Evolutionary conservation across 2,329 filamentous ascomycete species (phyloP).

Genomic region (Fusarium pseudograminearum): DNA sequence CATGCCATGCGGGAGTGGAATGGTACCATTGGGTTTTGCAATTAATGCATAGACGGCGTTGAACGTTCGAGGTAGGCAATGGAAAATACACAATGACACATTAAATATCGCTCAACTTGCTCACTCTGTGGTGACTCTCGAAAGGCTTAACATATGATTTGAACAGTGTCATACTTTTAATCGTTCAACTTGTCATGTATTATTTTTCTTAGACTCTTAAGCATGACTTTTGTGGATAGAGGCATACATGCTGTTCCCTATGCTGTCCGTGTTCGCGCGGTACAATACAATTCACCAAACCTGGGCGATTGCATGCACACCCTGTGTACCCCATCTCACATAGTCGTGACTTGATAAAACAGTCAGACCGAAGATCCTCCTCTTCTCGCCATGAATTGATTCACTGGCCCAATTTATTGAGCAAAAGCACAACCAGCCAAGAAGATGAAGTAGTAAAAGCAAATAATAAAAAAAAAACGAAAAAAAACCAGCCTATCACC

Average conservation of each 20-base stretch:
- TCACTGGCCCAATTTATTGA: background rate
- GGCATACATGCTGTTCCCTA: slow-evolving; percentile 12
- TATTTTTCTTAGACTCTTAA: slow-evolving; percentile 10
- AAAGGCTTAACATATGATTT: background rate
- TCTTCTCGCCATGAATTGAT: background rate
- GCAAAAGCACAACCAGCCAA: slow-evolving; percentile 3
- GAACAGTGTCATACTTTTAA: background rate
- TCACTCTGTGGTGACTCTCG: background rate
- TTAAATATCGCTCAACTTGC: background rate
- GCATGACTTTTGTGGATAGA: slow-evolving; percentile 20
- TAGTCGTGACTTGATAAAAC: background rate
- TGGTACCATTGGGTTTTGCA: slow-evolving; percentile 38
- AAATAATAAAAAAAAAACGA: background rate
- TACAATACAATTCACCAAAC: background rate
- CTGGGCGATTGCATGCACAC: background rate
- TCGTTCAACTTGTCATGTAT: background rate
- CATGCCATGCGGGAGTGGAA: slow-evolving; percentile 15
- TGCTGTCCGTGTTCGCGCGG: background rate
- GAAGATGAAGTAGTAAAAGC: slow-evolving; percentile 10
- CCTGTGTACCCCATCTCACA: slow-evolving; percentile 2
- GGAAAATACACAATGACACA: slow-evolving; percentile 44
- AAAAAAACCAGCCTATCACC: slow-evolving; percentile 4
- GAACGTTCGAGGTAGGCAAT: slow-evolving; percentile 47
- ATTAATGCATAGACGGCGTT: slow-evolving; percentile 54
- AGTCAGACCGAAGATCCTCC: slow-evolving; percentile 1